These are phyloP conservation scores for Strobilomyces dryophilus DNA, from an alignment of 768 basidiomycete species.

Conservation along the genomic window DNA sequence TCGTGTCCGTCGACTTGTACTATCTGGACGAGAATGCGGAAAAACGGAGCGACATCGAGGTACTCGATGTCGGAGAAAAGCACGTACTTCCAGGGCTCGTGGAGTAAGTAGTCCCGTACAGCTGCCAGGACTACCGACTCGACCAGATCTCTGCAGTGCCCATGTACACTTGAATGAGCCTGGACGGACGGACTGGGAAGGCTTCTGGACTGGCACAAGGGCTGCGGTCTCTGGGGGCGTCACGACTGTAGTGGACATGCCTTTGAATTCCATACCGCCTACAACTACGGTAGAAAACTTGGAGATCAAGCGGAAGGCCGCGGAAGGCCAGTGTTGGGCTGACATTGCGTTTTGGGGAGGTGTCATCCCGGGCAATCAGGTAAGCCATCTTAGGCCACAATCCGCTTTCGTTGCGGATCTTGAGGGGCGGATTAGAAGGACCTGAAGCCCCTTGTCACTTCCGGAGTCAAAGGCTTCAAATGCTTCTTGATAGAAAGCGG, in stretches of 20 bases:
- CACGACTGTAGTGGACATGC: conserved; percentile 98
- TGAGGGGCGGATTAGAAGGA: conserved; percentile 45
- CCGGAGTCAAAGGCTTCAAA: conserved; percentile 94
- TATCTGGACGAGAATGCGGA: conserved; percentile 29
- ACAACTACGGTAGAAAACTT: conserved; percentile 84
- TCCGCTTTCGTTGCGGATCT: not conserved
- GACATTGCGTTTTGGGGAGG: conserved; percentile 84
- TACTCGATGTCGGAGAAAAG: conserved; percentile 55
- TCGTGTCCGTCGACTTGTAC: conserved; percentile 43
- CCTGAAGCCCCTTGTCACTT: conserved; percentile 67
- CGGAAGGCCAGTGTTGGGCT: conserved; percentile 68
- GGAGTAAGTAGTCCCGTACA: conserved; percentile 45
- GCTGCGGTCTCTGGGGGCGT: conserved; percentile 92
- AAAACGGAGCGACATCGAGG: conserved; percentile 25
- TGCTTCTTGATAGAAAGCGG: conserved; percentile 96
- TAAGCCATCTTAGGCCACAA: conserved; percentile 20
- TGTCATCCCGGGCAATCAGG: conserved; percentile 89
- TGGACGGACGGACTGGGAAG: conserved; percentile 92
- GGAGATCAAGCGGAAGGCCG: conserved; percentile 63
- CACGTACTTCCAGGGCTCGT: conserved; percentile 74
- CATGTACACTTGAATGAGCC: conserved; percentile 96
- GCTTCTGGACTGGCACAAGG: conserved; percentile 85
- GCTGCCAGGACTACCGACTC: not conserved
- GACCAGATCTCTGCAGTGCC: conserved; percentile 43
- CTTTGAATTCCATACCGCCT: conserved; percentile 94